phyloP scores from a whole-genome alignment of 441 rosid species.

The Brassica hybrid region DNA sequence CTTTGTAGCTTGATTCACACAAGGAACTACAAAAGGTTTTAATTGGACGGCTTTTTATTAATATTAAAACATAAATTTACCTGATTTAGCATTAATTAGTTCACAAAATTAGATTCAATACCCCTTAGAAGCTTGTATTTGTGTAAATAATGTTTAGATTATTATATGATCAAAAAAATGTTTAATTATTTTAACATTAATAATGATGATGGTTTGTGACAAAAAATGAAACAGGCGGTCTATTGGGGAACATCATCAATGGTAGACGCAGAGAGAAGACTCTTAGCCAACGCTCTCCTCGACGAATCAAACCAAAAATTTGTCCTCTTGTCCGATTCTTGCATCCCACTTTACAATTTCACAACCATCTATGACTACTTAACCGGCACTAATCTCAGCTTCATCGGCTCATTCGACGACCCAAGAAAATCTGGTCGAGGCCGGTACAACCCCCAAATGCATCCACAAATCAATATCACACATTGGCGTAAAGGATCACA shows the following conservation, averaged over 20 bases:
- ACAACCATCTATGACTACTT: conserved; percentile 53
- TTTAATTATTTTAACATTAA: no score
- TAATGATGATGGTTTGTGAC: no score
- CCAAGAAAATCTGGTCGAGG: conserved; percentile 57
- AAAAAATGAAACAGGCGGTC: conserved; percentile 49
- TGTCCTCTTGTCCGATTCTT: conserved; percentile 64
- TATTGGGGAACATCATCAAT: conserved; percentile 61
- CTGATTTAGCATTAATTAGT: not conserved
- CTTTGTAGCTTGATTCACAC: not conserved
- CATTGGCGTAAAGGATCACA: conserved; percentile 69
- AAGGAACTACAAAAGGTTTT: not conserved
- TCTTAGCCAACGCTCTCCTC: conserved; percentile 62
- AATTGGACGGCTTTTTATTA: not conserved
- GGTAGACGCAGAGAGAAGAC: conserved; percentile 66
- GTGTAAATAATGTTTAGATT: no score
- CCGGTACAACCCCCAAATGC: conserved; percentile 58
- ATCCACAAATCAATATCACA: conserved; percentile 57
- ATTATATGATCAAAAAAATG: no score
- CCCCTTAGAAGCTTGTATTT: not conserved
- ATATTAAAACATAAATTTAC: not conserved
- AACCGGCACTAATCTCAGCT: conserved; percentile 52
- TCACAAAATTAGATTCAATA: not conserved
- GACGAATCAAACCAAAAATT: conserved; percentile 62
- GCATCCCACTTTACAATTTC: conserved; percentile 64
- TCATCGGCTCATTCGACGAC: conserved; percentile 51